These are phyloP conservation scores for Cercospora brassicicola DNA, from an alignment of 2,329 filamentous ascomycete genomes.

Conservation along the genomic window DNA sequence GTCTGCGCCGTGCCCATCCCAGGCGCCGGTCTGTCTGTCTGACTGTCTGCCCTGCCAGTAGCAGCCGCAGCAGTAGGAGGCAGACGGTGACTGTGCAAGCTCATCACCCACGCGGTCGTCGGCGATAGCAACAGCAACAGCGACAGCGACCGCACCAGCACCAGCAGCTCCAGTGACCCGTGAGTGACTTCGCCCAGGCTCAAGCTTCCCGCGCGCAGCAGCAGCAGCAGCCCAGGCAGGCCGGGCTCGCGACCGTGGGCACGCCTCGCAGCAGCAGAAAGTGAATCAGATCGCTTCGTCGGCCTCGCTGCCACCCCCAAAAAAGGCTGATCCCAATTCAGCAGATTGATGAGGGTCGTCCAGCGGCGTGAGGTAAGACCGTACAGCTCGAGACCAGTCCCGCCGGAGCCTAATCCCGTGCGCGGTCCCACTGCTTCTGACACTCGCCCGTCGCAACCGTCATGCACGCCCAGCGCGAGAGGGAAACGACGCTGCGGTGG, in stretches of 20 bases:
- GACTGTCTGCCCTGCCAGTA: neutral
- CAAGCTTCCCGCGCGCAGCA: slow-evolving; percentile 23
- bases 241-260: slow-evolving; percentile 17
- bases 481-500: slow-evolving; percentile 3
- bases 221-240: slow-evolving; percentile 8
- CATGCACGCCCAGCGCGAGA: slow-evolving; percentile 6
- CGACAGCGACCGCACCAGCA: neutral
- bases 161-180: neutral
- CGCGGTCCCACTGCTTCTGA: slow-evolving; percentile 10
- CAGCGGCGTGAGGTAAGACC: slow-evolving; percentile 24
- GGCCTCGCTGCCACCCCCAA: slow-evolving; percentile 11
- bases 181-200: slow-evolving; percentile 1
- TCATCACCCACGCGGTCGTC: neutral
- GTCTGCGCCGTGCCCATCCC: neutral
- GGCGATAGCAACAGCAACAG: no score
- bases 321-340: slow-evolving; percentile 27
- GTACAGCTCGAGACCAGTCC: slow-evolving; percentile 16
- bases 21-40: no score
- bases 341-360: slow-evolving; percentile 10
- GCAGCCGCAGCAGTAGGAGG: neutral
- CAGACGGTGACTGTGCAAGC: neutral
- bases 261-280: slow-evolving; percentile 14
- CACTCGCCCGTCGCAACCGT: slow-evolving; percentile 10
- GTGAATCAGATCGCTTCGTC: slow-evolving; percentile 22
- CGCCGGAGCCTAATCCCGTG: slow-evolving; percentile 18